Conservation (phyloP, 2,329 filamentous ascomycete genomes). For the Monosporascus sp. region DNA sequence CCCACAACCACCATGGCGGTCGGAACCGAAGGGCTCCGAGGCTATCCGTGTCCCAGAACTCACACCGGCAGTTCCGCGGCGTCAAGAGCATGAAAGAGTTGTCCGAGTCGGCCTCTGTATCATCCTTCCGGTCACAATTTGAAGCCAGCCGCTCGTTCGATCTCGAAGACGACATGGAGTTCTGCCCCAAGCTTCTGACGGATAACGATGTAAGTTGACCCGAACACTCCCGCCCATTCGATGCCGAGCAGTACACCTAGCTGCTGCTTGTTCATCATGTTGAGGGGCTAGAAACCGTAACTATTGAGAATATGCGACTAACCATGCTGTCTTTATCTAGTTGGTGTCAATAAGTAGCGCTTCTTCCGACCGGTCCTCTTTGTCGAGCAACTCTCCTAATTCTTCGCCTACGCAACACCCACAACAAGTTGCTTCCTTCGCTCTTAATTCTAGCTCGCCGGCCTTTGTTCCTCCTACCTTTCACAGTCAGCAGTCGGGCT, state of each 20-base stretch:
- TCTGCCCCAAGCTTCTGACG: conserved; percentile 87
- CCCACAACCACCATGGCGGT: conserved; percentile 76
- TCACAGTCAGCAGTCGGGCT: conserved; percentile 57
- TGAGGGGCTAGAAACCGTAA: no score
- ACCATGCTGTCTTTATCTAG: conserved; percentile 40
- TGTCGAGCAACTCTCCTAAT: conserved; percentile 90
- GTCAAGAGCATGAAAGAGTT: conserved; percentile 83
- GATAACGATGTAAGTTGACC: conserved; percentile 76
- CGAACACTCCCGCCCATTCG: neutral
- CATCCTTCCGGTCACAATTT: conserved; percentile 78
- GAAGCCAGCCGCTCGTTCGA: conserved; percentile 92
- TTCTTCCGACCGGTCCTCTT: conserved; percentile 85
- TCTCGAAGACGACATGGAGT: conserved; percentile 91
- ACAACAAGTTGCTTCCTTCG: conserved; percentile 73
- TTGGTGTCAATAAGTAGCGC: conserved; percentile 87
- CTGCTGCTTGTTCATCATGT: neutral
- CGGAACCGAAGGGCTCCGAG: conserved; percentile 81
- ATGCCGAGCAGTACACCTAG: conserved; percentile 1
- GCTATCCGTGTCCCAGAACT: conserved; percentile 73
- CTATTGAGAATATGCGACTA: no score
- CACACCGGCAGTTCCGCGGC: conserved; percentile 80
- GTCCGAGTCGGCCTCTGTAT: conserved; percentile 69
- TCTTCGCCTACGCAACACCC: conserved; percentile 87
- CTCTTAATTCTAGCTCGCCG: conserved; percentile 62
- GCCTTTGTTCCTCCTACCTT: conserved; percentile 61